Percentiles rank a stretch among this genome's conserved stretches.
phyloP scores from a whole-genome alignment of 331 rosid species.

The Cydonia oblonga region DNA sequence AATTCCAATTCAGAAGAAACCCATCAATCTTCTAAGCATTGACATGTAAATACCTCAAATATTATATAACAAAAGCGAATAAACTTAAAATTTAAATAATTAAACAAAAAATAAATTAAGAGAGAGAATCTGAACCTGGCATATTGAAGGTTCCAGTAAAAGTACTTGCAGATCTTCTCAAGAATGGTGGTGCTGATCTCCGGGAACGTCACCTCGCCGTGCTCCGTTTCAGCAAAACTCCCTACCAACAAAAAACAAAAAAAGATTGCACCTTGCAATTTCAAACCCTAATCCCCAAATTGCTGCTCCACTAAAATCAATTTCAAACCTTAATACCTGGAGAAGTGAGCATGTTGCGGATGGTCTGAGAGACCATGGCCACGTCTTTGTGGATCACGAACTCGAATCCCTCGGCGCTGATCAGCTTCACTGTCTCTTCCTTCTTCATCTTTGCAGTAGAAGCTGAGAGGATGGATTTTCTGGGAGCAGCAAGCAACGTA shows the following conservation, averaged over 20 bases:
- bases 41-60: neutral
- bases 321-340: slow-evolving; percentile 38
- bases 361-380: slow-evolving; percentile 98
- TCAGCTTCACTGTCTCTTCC: slow-evolving; percentile 79
- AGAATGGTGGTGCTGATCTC: slow-evolving; percentile 94
- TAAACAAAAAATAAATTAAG: neutral
- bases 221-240: slow-evolving; percentile 75
- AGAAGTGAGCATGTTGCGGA: slow-evolving; percentile 93
- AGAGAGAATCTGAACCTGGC: slow-evolving; percentile 45
- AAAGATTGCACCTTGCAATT: neutral
- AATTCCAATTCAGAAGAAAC: neutral
- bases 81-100: too few relatives aligned
- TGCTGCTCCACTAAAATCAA: neutral
- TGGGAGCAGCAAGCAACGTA: neutral
- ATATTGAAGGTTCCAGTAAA: slow-evolving; percentile 90
- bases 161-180: slow-evolving; percentile 96
- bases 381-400: slow-evolving; percentile 72
- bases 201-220: slow-evolving; percentile 81
- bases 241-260: slow-evolving; percentile 25
- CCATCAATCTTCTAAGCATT: neutral
- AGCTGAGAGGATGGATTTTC: neutral
- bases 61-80: neutral
- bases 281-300: neutral
- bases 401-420: slow-evolving; percentile 91
- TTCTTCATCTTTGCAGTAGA: slow-evolving; percentile 40